Conservation (phyloP, 2,329 filamentous ascomycete genomes). For the Pseudocercospora eumusae region DNA sequence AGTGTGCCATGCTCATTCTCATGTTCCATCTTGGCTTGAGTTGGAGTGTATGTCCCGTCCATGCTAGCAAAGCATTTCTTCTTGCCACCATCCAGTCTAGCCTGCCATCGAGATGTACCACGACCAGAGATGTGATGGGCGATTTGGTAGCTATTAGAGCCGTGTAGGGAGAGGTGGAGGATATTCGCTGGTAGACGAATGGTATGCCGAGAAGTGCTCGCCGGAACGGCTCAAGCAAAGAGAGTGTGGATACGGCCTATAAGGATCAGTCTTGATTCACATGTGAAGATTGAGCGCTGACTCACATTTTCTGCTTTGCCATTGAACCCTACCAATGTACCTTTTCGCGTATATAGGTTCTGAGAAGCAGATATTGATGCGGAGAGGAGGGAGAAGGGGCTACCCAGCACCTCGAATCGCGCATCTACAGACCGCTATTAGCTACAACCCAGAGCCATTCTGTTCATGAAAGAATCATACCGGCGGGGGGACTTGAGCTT, state of each 20-base stretch:
- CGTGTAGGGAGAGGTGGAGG: conserved; percentile 83
- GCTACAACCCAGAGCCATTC: background rate
- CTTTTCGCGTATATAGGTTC: conserved; percentile 86
- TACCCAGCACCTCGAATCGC: conserved; percentile 87
- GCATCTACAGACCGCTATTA: conserved; percentile 64
- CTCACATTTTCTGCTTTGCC: conserved; percentile 85
- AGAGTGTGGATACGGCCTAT: conserved; percentile 84
- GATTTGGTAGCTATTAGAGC: conserved; percentile 87
- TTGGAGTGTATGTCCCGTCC: conserved; percentile 85
- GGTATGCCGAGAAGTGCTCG: conserved; percentile 81
- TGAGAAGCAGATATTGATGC: conserved; percentile 92
- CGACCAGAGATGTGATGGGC: conserved; percentile 79
- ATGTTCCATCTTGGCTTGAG: conserved; percentile 75
- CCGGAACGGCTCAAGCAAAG: conserved; percentile 78
- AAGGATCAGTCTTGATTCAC: conserved; percentile 9
- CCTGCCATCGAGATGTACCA: conserved; percentile 87
- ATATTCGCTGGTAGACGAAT: conserved; percentile 89
- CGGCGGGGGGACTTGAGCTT: conserved; percentile 26
- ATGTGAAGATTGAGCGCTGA: background rate
- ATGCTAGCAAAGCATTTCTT: conserved; percentile 84
- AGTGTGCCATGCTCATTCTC: conserved; percentile 75
- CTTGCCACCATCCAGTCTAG: conserved; percentile 95
- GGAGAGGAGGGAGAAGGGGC: conserved; percentile 89
- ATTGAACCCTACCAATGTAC: conserved; percentile 84
- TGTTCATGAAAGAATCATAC: conserved; percentile 14